These are phyloP conservation scores for Neofusicoccum parvum DNA, from an alignment of 2,329 filamentous ascomycete genomes.

Conservation along the genomic window DNA sequence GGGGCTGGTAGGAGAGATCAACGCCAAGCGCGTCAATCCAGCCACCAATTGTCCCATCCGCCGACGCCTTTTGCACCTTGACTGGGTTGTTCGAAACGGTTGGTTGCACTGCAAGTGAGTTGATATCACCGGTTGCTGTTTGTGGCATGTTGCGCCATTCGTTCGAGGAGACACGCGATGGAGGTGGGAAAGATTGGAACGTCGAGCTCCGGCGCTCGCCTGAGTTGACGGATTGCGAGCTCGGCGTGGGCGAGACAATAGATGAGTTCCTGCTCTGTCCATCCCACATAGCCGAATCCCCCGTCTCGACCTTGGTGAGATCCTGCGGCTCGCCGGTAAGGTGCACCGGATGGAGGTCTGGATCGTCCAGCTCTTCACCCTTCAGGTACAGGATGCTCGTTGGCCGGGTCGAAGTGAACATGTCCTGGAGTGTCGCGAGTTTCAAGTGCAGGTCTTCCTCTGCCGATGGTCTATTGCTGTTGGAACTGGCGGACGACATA, in stretches of 20 bases:
- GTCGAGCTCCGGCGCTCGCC: conserved; percentile 43
- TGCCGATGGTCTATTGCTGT: conserved; percentile 45
- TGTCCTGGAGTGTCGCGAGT: conserved; percentile 76
- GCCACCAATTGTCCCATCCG: conserved; percentile 68
- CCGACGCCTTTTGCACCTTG: conserved; percentile 57
- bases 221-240: conserved; percentile 48
- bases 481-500: conserved; percentile 70
- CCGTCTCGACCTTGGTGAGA: conserved; percentile 55
- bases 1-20: conserved; percentile 81
- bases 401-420: conserved; percentile 82
- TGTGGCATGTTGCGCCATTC: conserved; percentile 63
- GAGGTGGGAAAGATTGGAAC: conserved; percentile 48
- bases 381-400: conserved; percentile 77
- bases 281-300: conserved; percentile 51
- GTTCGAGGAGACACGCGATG: conserved; percentile 49
- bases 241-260: conserved; percentile 54
- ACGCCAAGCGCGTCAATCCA: conserved; percentile 93
- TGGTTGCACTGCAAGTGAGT: conserved; percentile 46
- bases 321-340: conserved; percentile 69
- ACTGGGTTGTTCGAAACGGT: conserved; percentile 52
- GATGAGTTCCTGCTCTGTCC: conserved; percentile 52
- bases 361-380: conserved; percentile 77
- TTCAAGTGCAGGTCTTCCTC: conserved; percentile 78
- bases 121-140: conserved; percentile 54
- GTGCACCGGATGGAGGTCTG: conserved; percentile 75